Evolutionary conservation across 345 rosid genomes (phyloP), one percentile per base, ranked within the genome.

Genomic region (Populus pruinosa): DNA sequence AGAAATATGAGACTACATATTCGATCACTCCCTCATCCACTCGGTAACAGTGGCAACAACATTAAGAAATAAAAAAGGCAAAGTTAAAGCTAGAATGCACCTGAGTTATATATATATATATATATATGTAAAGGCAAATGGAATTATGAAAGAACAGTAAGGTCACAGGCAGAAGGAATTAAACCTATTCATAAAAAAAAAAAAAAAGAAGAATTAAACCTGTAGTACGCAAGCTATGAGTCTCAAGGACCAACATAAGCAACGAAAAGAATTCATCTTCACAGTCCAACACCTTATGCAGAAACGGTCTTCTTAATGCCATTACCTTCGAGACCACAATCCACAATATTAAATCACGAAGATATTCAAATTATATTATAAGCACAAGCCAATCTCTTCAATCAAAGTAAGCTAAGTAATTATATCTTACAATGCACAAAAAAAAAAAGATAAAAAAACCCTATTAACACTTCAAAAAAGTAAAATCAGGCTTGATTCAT

Each of bases 231-330:
- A 96, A 88, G 87, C 99, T 96, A 82, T 94, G 99, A 44, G 90
- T 87, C 84, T 96, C 99, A 5, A 96, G 98, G 67, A 92, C 83
- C 82, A 92, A 85, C 98, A 92, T 92, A 77, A 96, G 91, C 77
- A 90, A 76, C 75, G 95, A 92, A 81, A 88, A 96, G 89, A 92
- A 96, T 73, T 96, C 99, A 81, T 96, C 99, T 72, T 96, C 99
- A 50, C 87, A 91, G 83, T 96, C 99, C 77, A 96, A 86, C 50
- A 96, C 86, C 74, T 87, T 96, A 71, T 96, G 99, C 18, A 96
- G 90, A 72, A 96, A 82, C 0, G 99, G 97, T 80, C 97, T 88
- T 82, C 99, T 89, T 78, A 96, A 81, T 29, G 99, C 98, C 90
- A 96, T 79, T 65, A 94, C 99, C 98, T 96, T 85, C 39, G 78